These are phyloP conservation scores for Acacia confusa DNA, from an alignment of 306 rosid genomes.

Conservation along the genomic window DNA sequence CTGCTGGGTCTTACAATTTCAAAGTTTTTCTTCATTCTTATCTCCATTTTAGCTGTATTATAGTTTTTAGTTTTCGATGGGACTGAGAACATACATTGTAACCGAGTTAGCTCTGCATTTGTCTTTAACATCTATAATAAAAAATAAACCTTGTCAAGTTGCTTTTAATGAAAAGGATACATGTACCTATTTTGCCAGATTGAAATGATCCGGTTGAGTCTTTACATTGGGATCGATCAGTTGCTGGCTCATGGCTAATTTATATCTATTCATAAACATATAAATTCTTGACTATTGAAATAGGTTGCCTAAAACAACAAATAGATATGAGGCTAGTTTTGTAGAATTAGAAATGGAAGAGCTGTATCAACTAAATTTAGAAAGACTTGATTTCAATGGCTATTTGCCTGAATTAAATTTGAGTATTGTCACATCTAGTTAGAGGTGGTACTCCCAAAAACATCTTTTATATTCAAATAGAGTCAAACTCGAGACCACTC, in stretches of 20 bases:
- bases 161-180: neutral
- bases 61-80: slow-evolving; percentile 5
- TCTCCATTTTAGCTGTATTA: slow-evolving; percentile 2
- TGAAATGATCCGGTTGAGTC: neutral
- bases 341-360: too few relatives aligned
- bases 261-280: too few relatives aligned
- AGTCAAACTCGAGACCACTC: too few relatives aligned
- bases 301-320: too few relatives aligned
- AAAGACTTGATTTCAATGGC: too few relatives aligned
- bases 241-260: neutral
- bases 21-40: slow-evolving; percentile 16
- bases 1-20: neutral
- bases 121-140: neutral
- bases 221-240: neutral
- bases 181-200: neutral
- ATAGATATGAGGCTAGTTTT: neutral
- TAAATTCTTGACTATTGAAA: too few relatives aligned
- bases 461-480: too few relatives aligned
- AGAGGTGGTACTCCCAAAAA: too few relatives aligned
- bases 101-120: slow-evolving; percentile 8
- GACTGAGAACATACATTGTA: slow-evolving; percentile 16
- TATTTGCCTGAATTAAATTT: too few relatives aligned
- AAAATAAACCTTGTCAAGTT: neutral
- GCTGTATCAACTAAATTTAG: neutral
- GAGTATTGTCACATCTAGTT: too few relatives aligned